These are phyloP conservation scores for Medicago truncatula DNA, from an alignment of 306 rosid species.

Conservation along the genomic window DNA sequence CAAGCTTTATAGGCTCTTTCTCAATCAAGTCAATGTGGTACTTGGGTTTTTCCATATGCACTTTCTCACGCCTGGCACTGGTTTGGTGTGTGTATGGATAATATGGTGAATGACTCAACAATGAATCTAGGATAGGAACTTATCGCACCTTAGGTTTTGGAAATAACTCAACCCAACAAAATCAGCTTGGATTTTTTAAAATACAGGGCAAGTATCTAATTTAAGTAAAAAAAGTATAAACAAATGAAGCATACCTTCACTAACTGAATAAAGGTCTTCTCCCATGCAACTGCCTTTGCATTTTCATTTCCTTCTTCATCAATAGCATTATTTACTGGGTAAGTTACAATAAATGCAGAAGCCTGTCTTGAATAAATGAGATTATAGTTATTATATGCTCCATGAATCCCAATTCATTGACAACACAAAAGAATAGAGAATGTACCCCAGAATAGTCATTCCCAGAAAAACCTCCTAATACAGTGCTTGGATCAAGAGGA, in stretches of 20 bases:
- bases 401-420: constrained; percentile 34
- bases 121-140: background rate
- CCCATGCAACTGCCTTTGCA: constrained; percentile 89
- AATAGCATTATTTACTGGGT: constrained; percentile 89
- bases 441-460: constrained; percentile 86
- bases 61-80: background rate
- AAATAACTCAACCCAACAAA: background rate
- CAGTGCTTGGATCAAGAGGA: constrained; percentile 98
- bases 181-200: background rate
- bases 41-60: background rate
- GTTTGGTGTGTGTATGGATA: background rate
- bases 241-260: constrained; percentile 71
- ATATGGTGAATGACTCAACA: background rate
- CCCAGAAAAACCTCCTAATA: constrained; percentile 89
- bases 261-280: constrained; percentile 87
- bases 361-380: constrained; percentile 70
- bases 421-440: constrained; percentile 34
- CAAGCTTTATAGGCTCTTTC: background rate
- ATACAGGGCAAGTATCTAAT: constrained; percentile 15
- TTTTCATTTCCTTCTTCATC: constrained; percentile 70
- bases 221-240: constrained; percentile 30
- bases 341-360: constrained; percentile 82
- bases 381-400: constrained; percentile 45
- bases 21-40: background rate
- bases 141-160: constrained; percentile 5